Percentiles rank a stretch among this genome's conserved stretches.
phyloP scores from a whole-genome alignment of 78 protist genomes.

The Guillardia theta region DNA sequence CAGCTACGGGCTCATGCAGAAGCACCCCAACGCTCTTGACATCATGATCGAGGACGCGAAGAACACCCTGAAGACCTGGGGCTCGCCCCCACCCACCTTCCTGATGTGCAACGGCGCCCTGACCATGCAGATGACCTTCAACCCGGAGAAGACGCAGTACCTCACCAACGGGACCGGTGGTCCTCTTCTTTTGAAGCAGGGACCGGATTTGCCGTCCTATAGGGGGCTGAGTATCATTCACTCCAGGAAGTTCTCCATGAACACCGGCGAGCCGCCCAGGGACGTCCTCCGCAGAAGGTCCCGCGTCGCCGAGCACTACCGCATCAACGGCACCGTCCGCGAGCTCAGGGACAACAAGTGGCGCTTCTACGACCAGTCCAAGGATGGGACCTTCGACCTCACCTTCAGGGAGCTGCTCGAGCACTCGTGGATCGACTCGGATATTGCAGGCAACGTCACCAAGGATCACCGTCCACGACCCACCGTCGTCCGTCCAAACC shows the following conservation, averaged over 20 bases:
- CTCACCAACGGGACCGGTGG: background rate
- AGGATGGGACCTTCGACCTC: background rate
- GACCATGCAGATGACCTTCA: background rate
- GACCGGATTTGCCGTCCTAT: background rate
- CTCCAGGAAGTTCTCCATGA: background rate
- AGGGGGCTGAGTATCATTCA: background rate
- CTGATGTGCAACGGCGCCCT: background rate
- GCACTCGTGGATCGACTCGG: background rate
- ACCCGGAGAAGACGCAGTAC: background rate
- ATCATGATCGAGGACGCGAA: background rate
- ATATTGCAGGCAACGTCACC: background rate
- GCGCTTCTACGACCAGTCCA: background rate
- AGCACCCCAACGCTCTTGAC: background rate
- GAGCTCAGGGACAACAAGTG: background rate
- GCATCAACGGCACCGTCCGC: background rate
- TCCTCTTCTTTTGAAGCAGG: background rate
- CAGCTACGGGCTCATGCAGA: background rate
- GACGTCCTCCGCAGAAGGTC: background rate
- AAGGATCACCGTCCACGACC: background rate
- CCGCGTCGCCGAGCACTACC: background rate
- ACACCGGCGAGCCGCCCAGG: background rate
- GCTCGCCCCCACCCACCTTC: background rate
- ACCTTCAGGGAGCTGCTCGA: background rate
- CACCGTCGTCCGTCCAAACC: background rate
- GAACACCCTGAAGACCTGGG: background rate